These are phyloP conservation scores for Colletotrichum coccodes DNA, from an alignment of 2,329 filamentous ascomycete species.

Conservation along the genomic window DNA sequence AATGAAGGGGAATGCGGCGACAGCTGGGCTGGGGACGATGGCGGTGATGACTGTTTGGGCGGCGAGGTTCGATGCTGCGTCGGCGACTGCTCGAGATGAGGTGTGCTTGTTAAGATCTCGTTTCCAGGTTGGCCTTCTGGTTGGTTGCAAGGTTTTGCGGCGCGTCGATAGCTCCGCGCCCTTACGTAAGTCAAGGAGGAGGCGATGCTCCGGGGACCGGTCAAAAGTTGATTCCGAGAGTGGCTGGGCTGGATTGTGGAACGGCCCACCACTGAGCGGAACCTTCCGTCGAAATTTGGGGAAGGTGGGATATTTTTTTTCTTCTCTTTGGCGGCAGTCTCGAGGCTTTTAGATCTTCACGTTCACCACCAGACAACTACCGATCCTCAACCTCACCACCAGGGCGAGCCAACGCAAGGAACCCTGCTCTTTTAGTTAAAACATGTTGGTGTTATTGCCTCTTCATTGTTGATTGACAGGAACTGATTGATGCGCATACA, in stretches of 20 bases:
- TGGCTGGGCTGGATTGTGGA: neutral
- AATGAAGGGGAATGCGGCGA: slow-evolving; percentile 28
- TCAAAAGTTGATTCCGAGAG: neutral
- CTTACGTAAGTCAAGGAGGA: slow-evolving; percentile 30
- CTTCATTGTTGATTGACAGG: neutral
- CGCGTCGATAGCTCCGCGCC: slow-evolving; percentile 39
- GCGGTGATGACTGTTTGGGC: slow-evolving; percentile 17
- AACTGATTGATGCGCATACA: slow-evolving; percentile 5
- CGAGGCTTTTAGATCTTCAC: slow-evolving; percentile 14
- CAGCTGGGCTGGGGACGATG: slow-evolving; percentile 28
- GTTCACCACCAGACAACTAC: slow-evolving; percentile 7
- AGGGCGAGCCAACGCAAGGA: slow-evolving; percentile 72
- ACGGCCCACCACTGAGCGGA: slow-evolving; percentile 15
- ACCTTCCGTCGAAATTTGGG: slow-evolving; percentile 20
- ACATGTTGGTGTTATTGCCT: no score
- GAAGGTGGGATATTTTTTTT: slow-evolving; percentile 35
- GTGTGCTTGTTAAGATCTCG: slow-evolving; percentile 47
- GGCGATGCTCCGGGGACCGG: slow-evolving; percentile 12
- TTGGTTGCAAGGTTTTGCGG: slow-evolving; percentile 55
- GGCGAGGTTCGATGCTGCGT: slow-evolving; percentile 32
- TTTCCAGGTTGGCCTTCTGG: slow-evolving; percentile 48
- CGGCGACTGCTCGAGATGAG: slow-evolving; percentile 31
- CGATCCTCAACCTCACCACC: slow-evolving; percentile 35
- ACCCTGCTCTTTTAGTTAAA: slow-evolving; percentile 58
- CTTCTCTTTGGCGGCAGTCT: slow-evolving; percentile 12